Evolutionary conservation across 2,329 filamentous ascomycete genomes (phyloP).

Genomic region (Curvularia sp.): DNA sequence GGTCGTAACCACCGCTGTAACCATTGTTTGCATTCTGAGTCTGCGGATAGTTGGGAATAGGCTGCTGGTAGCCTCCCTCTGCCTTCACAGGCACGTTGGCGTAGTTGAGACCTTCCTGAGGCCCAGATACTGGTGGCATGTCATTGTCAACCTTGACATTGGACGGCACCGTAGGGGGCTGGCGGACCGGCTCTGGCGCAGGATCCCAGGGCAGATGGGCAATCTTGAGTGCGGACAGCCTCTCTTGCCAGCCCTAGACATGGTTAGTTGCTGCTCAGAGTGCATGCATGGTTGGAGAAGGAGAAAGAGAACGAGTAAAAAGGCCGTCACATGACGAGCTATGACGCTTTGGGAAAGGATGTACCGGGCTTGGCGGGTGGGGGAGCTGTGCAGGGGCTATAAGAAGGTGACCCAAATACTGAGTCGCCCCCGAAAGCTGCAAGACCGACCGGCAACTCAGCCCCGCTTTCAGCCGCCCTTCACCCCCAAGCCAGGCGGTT

Average conservation of each 20-base stretch:
- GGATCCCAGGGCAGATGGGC: constrained; percentile 97
- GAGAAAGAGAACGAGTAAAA: constrained; percentile 12
- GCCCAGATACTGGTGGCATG: constrained; percentile 39
- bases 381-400: constrained; percentile 54
- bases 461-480: constrained; percentile 54
- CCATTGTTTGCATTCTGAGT: constrained; percentile 44
- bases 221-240: constrained; percentile 82
- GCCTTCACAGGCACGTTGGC: constrained; percentile 59
- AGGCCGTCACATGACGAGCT: constrained; percentile 46
- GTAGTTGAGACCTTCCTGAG: constrained; percentile 42
- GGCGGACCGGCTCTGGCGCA: constrained; percentile 61
- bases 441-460: constrained; percentile 49
- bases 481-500: constrained; percentile 38
- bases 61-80: constrained; percentile 52
- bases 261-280: constrained; percentile 25
- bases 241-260: constrained; percentile 87
- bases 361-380: constrained; percentile 46
- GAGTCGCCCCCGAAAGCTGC: constrained; percentile 50
- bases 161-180: constrained; percentile 53
- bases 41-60: constrained; percentile 39
- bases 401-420: constrained; percentile 57
- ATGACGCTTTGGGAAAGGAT: constrained; percentile 46
- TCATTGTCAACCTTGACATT: constrained; percentile 49
- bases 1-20: constrained; percentile 41
- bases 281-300: constrained; percentile 8